phyloP scores from a whole-genome alignment of 805 yeast species.

The Starmerella floricola region DNA sequence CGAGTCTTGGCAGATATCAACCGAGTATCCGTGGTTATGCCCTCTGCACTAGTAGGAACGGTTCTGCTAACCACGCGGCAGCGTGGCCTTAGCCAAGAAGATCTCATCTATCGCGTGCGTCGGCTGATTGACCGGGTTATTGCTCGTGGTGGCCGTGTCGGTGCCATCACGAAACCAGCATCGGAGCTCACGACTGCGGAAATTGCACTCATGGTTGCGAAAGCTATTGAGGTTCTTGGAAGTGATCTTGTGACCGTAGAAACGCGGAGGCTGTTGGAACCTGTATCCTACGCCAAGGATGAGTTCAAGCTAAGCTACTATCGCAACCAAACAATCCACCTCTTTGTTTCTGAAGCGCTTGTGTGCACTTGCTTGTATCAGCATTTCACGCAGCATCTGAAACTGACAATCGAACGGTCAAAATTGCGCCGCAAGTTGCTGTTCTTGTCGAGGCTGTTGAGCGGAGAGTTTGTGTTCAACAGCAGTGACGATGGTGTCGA shows the following conservation, averaged over 20 bases:
- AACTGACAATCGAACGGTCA: constrained; percentile 20
- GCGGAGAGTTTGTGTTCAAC: constrained; percentile 33
- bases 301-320: constrained; percentile 46
- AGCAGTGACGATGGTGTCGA: constrained; percentile 28
- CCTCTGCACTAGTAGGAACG: constrained; percentile 42
- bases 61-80: constrained; percentile 32
- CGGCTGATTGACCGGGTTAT: constrained; percentile 30
- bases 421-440: constrained; percentile 26
- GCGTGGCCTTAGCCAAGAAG: constrained; percentile 31
- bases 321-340: constrained; percentile 45
- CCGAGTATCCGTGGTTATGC: constrained; percentile 39
- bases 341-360: constrained; percentile 42
- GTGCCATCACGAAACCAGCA: constrained; percentile 26
- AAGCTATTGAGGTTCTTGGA: constrained; percentile 33
- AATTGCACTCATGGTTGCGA: constrained; percentile 29
- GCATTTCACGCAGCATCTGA: constrained; percentile 19
- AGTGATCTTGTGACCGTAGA: constrained; percentile 29
- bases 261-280: constrained; percentile 29
- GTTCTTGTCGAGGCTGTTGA: constrained; percentile 30
- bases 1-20: constrained; percentile 43
- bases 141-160: constrained; percentile 32
- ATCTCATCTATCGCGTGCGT: constrained; percentile 28
- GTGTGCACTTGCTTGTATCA: constrained; percentile 34
- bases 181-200: constrained; percentile 19
- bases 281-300: constrained; percentile 35